These are phyloP conservation scores for Amyloporia xantha DNA, from an alignment of 768 basidiomycete species.

Conservation along the genomic window DNA sequence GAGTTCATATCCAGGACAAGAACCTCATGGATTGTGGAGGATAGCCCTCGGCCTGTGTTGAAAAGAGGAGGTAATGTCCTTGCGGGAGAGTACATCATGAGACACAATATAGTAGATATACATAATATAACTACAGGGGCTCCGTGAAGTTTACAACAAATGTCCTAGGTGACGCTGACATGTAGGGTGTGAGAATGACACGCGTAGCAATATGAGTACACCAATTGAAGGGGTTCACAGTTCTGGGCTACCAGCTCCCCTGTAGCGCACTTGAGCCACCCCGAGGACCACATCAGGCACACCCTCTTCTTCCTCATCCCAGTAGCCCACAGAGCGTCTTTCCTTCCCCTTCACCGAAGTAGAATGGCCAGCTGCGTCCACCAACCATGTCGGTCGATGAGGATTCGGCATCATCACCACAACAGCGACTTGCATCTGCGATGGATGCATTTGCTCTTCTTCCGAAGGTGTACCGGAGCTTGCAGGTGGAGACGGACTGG, in stretches of 20 bases:
- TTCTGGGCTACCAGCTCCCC: background rate
- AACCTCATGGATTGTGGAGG: no score
- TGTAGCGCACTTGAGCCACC: constrained; percentile 30
- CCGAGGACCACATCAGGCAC: constrained; percentile 49
- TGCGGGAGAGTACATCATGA: no score
- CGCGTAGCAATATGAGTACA: background rate
- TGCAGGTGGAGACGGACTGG: background rate
- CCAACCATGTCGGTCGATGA: constrained; percentile 13
- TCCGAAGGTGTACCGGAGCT: background rate
- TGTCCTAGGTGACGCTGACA: background rate
- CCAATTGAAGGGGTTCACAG: background rate
- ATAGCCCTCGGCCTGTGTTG: no score
- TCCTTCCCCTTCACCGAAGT: constrained; percentile 19
- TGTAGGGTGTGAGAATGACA: no score
- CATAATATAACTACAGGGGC: background rate
- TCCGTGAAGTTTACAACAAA: background rate
- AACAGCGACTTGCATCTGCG: constrained; percentile 44
- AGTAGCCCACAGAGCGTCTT: constrained; percentile 13
- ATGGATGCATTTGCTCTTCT: constrained; percentile 18
- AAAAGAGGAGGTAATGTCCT: no score
- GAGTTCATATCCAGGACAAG: no score
- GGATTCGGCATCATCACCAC: constrained; percentile 52
- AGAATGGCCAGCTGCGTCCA: background rate
- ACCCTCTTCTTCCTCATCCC: constrained; percentile 25
- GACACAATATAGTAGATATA: no score